Evolutionary conservation across 2,329 filamentous ascomycete genomes (phyloP).

Genomic region (Amauroascus verrucosus): DNA sequence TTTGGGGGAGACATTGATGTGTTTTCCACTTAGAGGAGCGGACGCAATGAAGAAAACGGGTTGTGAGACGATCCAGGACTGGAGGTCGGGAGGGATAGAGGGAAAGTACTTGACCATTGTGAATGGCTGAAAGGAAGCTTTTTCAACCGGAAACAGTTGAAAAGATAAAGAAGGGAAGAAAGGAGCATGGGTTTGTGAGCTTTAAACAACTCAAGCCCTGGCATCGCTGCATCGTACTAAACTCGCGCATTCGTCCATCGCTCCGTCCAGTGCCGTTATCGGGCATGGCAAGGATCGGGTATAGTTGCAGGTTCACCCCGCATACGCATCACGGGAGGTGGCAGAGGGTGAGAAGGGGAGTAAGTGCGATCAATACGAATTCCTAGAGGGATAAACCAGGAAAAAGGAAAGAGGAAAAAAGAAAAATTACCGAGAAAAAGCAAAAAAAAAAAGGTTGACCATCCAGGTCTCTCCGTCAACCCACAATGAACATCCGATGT

Average conservation of each 20-base stretch:
- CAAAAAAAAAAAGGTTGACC: conserved; percentile 28
- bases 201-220: too few species aligned
- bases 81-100: conserved; percentile 46
- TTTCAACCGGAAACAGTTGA: background rate
- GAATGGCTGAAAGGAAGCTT: background rate
- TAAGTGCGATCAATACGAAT: too few species aligned
- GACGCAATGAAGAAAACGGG: conserved; percentile 67
- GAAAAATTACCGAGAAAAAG: conserved; percentile 13
- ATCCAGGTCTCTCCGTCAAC: conserved; percentile 29
- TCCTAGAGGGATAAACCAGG: too few species aligned
- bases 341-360: too few species aligned
- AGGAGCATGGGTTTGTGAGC: background rate
- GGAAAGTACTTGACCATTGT: conserved; percentile 51
- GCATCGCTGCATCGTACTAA: too few species aligned
- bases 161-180: background rate
- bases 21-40: conserved; percentile 54
- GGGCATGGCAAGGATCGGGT: too few species aligned
- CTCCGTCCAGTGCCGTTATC: too few species aligned
- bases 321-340: too few species aligned
- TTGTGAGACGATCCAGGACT: conserved; percentile 55
- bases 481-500: conserved; percentile 37
- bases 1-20: conserved; percentile 70
- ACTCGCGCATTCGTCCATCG: too few species aligned
- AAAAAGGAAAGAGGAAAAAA: background rate
- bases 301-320: too few species aligned